These are phyloP conservation scores for Volvox reticuliferus DNA, from an alignment of 139 green algal genomes.

Conservation along the genomic window DNA sequence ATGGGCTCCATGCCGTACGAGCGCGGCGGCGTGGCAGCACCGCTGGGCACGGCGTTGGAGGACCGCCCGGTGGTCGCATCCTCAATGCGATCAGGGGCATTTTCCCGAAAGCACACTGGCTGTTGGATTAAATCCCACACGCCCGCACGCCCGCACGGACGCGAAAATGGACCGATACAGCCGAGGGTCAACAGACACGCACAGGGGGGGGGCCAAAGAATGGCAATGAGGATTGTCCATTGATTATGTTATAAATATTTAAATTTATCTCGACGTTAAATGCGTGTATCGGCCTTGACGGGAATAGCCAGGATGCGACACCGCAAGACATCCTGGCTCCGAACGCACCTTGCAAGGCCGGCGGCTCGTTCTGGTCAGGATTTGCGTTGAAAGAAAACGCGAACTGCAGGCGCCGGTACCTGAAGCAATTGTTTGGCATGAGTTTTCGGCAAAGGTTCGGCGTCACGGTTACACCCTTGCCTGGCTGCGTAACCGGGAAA, in stretches of 20 bases:
- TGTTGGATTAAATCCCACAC: background rate
- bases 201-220: no score
- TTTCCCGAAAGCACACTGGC: slow-evolving; percentile 38
- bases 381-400: background rate
- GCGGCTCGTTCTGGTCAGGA: background rate
- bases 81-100: slow-evolving; percentile 11
- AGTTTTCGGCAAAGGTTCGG: background rate
- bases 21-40: no score
- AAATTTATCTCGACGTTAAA: no score
- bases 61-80: background rate
- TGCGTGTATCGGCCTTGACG: no score
- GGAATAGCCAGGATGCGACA: no score
- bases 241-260: no score
- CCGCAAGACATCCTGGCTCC: background rate
- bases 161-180: no score
- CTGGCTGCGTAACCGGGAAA: no score
- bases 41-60: background rate
- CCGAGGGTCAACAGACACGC: no score
- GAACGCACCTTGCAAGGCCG: slow-evolving; percentile 17
- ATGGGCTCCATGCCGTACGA: background rate
- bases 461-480: background rate
- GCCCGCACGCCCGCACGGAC: no score
- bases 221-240: no score
- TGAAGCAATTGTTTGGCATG: background rate
- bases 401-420: background rate